Conservation (phyloP, 2,329 filamentous ascomycete species). For the Fusarium sp. region DNA sequence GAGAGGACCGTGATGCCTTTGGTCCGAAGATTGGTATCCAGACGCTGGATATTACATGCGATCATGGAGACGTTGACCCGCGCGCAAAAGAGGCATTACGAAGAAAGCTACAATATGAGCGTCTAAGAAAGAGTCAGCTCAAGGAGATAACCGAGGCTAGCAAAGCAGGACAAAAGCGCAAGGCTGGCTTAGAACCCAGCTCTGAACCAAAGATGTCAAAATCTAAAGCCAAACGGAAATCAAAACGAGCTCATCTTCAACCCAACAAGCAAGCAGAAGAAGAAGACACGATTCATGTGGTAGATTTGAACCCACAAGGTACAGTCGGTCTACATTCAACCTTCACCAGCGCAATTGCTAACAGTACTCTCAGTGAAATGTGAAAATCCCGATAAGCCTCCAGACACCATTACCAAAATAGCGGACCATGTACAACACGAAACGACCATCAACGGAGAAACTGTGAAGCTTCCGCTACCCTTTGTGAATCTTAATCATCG, state of each 20-base stretch:
- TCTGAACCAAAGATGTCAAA: conserved; percentile 44
- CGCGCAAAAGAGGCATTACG: conserved; percentile 67
- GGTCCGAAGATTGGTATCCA: conserved; percentile 67
- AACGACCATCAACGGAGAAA: conserved; percentile 55
- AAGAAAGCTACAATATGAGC: conserved; percentile 74
- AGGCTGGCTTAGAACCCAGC: conserved; percentile 44
- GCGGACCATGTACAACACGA: conserved; percentile 54
- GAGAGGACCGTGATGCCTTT: conserved; percentile 63
- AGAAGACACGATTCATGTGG: conserved; percentile 43
- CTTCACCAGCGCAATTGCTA: conserved; percentile 1
- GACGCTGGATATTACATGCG: conserved; percentile 56
- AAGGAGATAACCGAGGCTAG: conserved; percentile 53
- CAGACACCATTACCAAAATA: conserved; percentile 54
- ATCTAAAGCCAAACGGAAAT: conserved; percentile 34
- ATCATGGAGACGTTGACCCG: conserved; percentile 57
- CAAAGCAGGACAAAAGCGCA: conserved; percentile 54
- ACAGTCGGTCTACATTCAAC: conserved; percentile 10
- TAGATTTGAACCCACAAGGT: conserved; percentile 50
- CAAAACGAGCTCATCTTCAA: conserved; percentile 28
- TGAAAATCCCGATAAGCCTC: conserved; percentile 54
- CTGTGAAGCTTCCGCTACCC: conserved; percentile 63
- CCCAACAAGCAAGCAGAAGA: conserved; percentile 31
- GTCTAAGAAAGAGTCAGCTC: conserved; percentile 55
- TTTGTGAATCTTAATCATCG: conserved; percentile 81
- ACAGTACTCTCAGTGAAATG: conserved; percentile 56